A percentile compares a stretch with the other conserved stretches of the same genome.
These are phyloP conservation scores for Ophioceras dolichostomum DNA, from an alignment of 2,329 filamentous ascomycete genomes.

Conservation along the genomic window DNA sequence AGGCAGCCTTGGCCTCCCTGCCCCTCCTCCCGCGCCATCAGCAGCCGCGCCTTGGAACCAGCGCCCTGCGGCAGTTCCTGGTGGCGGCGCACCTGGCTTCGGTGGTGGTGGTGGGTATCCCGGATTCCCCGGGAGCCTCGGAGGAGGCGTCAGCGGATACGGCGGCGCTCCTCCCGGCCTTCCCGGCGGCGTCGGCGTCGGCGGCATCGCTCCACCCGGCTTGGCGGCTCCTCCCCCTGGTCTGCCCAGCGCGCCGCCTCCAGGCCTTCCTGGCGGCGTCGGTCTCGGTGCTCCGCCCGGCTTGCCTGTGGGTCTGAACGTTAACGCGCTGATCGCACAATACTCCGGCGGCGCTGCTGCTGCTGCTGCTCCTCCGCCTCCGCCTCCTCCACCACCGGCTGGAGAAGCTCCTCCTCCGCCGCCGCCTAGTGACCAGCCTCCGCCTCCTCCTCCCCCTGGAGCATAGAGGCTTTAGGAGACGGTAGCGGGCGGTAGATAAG, in stretches of 20 bases:
- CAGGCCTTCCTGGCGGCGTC: constrained; percentile 9
- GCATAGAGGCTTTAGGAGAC: no score
- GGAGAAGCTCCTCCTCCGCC: constrained; percentile 20
- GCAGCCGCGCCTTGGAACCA: constrained; percentile 31
- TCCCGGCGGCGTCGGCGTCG: not conserved
- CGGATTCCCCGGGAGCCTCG: constrained; percentile 15
- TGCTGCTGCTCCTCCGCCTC: constrained; percentile 12
- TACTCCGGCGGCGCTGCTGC: constrained; percentile 22
- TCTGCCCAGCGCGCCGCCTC: constrained; percentile 1
- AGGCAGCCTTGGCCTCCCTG: no score
- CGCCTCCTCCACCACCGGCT: constrained; percentile 11
- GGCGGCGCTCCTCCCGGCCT: not conserved
- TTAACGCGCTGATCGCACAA: constrained; percentile 55
- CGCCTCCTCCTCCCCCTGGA: constrained; percentile 21
- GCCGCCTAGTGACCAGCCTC: constrained; percentile 21
- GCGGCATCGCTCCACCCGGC: not conserved
- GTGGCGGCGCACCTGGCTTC: constrained; percentile 38
- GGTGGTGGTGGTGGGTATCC: constrained; percentile 11
- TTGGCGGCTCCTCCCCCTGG: constrained; percentile 5
- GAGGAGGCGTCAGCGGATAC: no score
- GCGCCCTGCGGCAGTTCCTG: constrained; percentile 18
- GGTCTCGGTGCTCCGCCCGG: constrained; percentile 31
- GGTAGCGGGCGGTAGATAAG: no score
- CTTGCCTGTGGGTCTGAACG: constrained; percentile 41
- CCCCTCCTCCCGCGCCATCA: constrained; percentile 38